A percentile compares a stretch with the other conserved stretches of the same genome.
Evolutionary conservation across 2,329 filamentous ascomycete species (phyloP).

Genomic region (Ustulina deusta): DNA sequence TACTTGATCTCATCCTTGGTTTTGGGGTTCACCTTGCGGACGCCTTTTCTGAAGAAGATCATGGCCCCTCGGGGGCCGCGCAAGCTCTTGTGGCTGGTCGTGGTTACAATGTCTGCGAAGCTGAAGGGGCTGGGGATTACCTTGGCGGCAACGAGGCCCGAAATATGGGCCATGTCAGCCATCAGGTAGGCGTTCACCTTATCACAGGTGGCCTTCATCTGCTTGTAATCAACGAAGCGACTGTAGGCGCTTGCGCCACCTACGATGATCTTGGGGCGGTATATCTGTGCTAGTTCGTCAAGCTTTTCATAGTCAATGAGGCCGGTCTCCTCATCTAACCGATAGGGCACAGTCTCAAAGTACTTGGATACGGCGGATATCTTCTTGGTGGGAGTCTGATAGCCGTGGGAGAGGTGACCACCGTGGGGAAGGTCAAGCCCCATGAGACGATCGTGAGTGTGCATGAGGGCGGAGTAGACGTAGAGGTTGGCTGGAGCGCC

Average conservation of each 20-base stretch:
- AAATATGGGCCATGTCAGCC: constrained; percentile 98
- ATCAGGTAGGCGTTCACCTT: constrained; percentile 93
- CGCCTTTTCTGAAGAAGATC: constrained; percentile 98
- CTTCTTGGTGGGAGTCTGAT: constrained; percentile 93
- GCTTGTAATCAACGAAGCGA: constrained; percentile 92
- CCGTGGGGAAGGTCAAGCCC: constrained; percentile 96
- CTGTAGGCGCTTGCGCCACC: constrained; percentile 97
- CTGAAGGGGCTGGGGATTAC: constrained; percentile 91
- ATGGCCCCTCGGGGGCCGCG: constrained; percentile 94
- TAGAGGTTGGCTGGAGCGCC: constrained; percentile 83
- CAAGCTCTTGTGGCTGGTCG: constrained; percentile 97
- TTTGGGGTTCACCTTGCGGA: constrained; percentile 84
- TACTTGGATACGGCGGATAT: constrained; percentile 99
- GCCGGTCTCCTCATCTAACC: constrained; percentile 88
- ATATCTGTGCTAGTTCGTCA: constrained; percentile 86
- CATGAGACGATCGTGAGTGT: constrained; percentile 95
- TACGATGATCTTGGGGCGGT: constrained; percentile 95
- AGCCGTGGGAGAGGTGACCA: constrained; percentile 95
- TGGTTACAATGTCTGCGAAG: constrained; percentile 94
- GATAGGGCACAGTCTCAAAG: constrained; percentile 97
- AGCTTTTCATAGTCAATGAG: constrained; percentile 95
- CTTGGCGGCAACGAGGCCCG: constrained; percentile 90
- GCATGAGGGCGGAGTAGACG: constrained; percentile 93
- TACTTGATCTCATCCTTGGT: constrained; percentile 88
- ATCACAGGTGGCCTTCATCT: constrained; percentile 90